phyloP scores from a whole-genome alignment of 768 basidiomycete species.

The Termitomyces sp. region DNA sequence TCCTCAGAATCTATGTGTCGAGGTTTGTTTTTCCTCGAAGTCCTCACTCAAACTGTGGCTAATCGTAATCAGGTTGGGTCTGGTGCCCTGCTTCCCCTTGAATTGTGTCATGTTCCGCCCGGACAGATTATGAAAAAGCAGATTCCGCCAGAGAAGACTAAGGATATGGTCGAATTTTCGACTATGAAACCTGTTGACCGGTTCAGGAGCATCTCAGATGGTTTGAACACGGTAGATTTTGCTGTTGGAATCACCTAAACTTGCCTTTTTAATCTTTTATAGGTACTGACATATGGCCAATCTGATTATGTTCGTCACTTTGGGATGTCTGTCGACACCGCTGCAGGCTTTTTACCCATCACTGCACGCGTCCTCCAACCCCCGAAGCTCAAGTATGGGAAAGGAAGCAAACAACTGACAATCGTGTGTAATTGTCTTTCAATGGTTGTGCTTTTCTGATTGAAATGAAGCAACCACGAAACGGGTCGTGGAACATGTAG shows the following conservation, averaged over 20 bases:
- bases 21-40: constrained; percentile 29
- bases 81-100: constrained; percentile 62
- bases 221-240: constrained; percentile 23
- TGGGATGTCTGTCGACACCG: constrained; percentile 51
- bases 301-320: constrained; percentile 70
- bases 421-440: constrained; percentile 32
- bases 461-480: constrained; percentile 42
- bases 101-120: constrained; percentile 52
- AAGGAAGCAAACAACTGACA: constrained; percentile 39
- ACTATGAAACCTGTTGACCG: constrained; percentile 58
- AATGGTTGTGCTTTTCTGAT: not conserved
- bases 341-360: constrained; percentile 42
- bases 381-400: constrained; percentile 63
- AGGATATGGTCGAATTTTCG: constrained; percentile 58
- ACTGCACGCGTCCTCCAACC: constrained; percentile 53
- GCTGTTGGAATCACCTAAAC: no score
- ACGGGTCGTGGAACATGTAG: constrained; percentile 79
- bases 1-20: constrained; percentile 47
- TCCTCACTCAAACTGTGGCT: not conserved
- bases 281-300: constrained; percentile 61
- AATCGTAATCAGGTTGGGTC: constrained; percentile 40
- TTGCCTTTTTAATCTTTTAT: not conserved
- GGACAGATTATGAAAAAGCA: constrained; percentile 75
- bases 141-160: constrained; percentile 61
- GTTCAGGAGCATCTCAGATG: constrained; percentile 46